Evolutionary conservation across 2,329 filamentous ascomycete species (phyloP).

Genomic region (Apiospora koreana): DNA sequence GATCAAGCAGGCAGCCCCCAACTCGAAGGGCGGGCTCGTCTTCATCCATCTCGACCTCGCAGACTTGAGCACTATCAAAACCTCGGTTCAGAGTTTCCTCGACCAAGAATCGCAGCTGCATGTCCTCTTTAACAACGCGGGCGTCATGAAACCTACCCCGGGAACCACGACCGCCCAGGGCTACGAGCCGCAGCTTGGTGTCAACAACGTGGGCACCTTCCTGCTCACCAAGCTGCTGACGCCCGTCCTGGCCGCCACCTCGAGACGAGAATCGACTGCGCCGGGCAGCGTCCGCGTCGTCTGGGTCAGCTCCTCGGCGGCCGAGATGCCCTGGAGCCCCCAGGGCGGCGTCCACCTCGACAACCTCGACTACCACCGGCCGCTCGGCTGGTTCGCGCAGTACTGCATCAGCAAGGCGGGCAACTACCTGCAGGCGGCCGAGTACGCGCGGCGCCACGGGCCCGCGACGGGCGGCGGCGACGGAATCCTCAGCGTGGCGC

Average conservation of each 20-base stretch:
- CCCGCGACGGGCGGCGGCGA: conserved; percentile 21
- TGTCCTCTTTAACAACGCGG: conserved; percentile 42
- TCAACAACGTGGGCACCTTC: conserved; percentile 31
- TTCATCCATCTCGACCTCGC: conserved; percentile 40
- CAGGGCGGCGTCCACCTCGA: conserved; percentile 29
- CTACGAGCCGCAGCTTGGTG: conserved; percentile 33
- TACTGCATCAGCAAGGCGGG: conserved; percentile 33
- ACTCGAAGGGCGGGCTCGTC: conserved; percentile 34
- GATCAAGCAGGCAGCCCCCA: conserved; percentile 32
- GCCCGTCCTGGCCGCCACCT: conserved; percentile 25
- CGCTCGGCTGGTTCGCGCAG: conserved; percentile 14
- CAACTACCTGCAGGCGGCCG: conserved; percentile 30
- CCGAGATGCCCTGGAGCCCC: conserved; percentile 23
- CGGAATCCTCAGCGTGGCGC: conserved; percentile 26
- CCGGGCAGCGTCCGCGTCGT: conserved; percentile 28
- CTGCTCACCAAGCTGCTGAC: conserved; percentile 32
- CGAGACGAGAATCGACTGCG: conserved; percentile 12
- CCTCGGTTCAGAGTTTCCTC: conserved; percentile 37
- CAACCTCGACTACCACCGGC: conserved; percentile 20
- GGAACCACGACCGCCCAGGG: conserved; percentile 37
- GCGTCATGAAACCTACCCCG: conserved; percentile 36
- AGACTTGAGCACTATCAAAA: conserved; percentile 41
- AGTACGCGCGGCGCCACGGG: conserved; percentile 26
- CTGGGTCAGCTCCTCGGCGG: conserved; percentile 31
- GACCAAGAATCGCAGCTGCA: conserved; percentile 36